Evolutionary conservation across 768 basidiomycete species (phyloP), one percentile per base, ranked within the genome.

Genomic region (Imleria badia): DNA sequence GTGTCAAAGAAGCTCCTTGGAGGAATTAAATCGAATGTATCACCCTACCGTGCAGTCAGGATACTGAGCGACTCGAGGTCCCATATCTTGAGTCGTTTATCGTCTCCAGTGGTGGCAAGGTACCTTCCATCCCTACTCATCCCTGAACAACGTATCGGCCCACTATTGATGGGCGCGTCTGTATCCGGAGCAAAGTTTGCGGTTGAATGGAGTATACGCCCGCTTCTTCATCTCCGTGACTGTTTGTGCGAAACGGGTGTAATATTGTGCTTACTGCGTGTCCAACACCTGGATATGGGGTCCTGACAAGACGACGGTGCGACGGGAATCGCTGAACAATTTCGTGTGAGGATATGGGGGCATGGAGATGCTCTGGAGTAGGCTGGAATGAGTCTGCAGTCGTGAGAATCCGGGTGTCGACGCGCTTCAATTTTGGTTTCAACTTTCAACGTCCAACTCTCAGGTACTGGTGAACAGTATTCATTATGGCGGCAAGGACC

Each of bases 21-120:
- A 13, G 12, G 8, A 22, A 31, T n/a, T 38, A 11, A 5, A 30
- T 36, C 15, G 12, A 35, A 41, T 3, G 33, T 3, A n/a, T 23
- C 31, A 12, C 58, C 77, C 40, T 52, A 89, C 91, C 92, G 78
- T 55, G 81, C 75, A 65, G 79, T 91, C 44, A 85, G 58, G 11
- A 87, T 66, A 55, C 76, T 73, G 58, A 89, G 67, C 1, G 73
- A 71, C 3, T 81, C 80, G 8, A 92, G 60, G 29, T 79, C 75
- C 86, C 89, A 94, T 11, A 96, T 76, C 59, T 81, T 86, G 61
- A 98, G 73, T 48, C 71, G 70, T 72, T 98, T 98, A 70, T 94
- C 90, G 50, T 96, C 94, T 9, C 82, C 85, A 0, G 77, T 73
- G 3, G 87, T 87, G 6, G 82, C 81, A 15, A 93, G 69, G 60